These are phyloP conservation scores for Tilletia walkeri DNA, from an alignment of 1,284 basidiomycete genomes.

Conservation along the genomic window DNA sequence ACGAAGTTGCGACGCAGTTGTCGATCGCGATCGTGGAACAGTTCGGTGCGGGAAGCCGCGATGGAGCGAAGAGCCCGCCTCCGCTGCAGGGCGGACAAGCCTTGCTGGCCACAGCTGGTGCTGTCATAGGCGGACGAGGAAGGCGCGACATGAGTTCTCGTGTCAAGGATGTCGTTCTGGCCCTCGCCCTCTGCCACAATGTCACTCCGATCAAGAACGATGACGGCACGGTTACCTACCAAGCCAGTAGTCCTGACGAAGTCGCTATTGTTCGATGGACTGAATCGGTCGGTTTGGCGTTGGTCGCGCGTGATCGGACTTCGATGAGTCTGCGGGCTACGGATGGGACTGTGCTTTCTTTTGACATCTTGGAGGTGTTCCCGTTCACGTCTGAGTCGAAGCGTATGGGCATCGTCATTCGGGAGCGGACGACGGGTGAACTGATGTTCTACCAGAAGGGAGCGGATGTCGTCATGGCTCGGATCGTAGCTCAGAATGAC, in stretches of 20 bases:
- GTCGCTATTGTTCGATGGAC: constrained; percentile 99
- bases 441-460: constrained; percentile 93
- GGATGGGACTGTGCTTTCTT: constrained; percentile 60
- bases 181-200: constrained; percentile 93
- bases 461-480: constrained; percentile 93
- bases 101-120: constrained; percentile 63
- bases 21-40: constrained; percentile 67
- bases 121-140: constrained; percentile 75
- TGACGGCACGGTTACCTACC: constrained; percentile 89
- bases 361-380: constrained; percentile 89
- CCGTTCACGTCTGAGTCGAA: constrained; percentile 97
- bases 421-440: constrained; percentile 72
- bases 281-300: constrained; percentile 83
- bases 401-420: constrained; percentile 95
- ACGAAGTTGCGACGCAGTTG: constrained; percentile 88
- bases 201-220: constrained; percentile 94
- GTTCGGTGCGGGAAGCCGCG: constrained; percentile 18
- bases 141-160: constrained; percentile 90
- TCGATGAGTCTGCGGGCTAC: constrained; percentile 62
- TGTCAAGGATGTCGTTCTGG: constrained; percentile 89
- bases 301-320: constrained; percentile 82
- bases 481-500: constrained; percentile 91
- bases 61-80: constrained; percentile 25
- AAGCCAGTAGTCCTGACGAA: constrained; percentile 97
- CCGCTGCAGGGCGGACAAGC: constrained; percentile 22